Base-by-base conservation (phyloP, 2,329 filamentous ascomycete species). In the Delphinella strobiligena region DNA sequence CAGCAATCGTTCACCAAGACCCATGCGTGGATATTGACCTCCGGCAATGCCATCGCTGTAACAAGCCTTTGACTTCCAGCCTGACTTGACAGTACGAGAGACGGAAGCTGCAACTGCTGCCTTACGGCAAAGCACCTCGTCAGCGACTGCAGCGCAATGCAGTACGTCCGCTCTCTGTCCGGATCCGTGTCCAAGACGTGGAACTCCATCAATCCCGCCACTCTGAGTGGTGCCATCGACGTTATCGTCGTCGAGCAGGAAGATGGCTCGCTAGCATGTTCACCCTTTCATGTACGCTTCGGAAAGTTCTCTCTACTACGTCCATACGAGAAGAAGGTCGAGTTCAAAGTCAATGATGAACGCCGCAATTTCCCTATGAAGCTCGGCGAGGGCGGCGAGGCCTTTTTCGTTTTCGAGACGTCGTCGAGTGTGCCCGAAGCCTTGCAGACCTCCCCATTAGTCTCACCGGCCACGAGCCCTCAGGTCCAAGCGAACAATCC, bases 181-280 rank as follows among this genome's bases (percentile, higher is more conserved):
- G 88, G 88, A 60, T 93, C 87, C 38, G 89, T 98, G 54, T 93
- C 88, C 52, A 95, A 91, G 67, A 89, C 91, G 61, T 98, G 91
- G 91, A 98, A 98, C 64, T 95, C 88, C 18, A 93, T 98, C 71
- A 98, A 98, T 62, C 91, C 91, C 37, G 87, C 91, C 33, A 98
- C 91, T 10, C 75, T 98, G 42, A 94, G 86, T 66, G 91, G 91
- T 56, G 91, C 91, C 56, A 96, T 98, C 66, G 91, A 98, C 71
- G 89, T 96, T 51, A 94, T 98, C 51, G 89, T 98, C 40, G 87
- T 98, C 43, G 87, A 98, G 63, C 87, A 93, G 51, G 85, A 89
- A 58, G 91, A 98, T 71, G 91, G 75, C 45, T 73, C 72, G 31
- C 72, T 96, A 42, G 79, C 82, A 49, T 98, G 91, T 65, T 96